phyloP scores from a whole-genome alignment of 371 early-diverging fungal species.

The Rhizopus arrhizus region DNA sequence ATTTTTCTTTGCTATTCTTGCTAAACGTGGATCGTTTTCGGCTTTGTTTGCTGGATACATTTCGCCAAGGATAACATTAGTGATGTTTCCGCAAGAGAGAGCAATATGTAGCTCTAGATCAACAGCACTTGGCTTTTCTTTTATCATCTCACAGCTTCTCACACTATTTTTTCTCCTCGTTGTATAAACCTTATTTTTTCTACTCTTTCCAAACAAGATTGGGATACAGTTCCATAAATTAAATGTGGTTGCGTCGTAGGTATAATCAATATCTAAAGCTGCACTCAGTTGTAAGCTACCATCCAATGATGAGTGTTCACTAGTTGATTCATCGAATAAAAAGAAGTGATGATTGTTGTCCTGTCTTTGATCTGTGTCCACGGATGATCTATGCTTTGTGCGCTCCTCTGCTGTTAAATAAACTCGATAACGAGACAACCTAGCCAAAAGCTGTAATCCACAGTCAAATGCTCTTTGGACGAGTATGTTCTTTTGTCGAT shows the following conservation, averaged over 20 bases:
- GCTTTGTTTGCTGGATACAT: constrained; percentile 15
- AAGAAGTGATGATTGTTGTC: constrained; percentile 27
- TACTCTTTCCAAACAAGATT: constrained; percentile 25
- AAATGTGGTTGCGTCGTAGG: constrained; percentile 28
- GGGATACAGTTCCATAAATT: constrained; percentile 42
- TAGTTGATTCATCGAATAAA: constrained; percentile 32
- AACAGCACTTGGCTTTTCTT: constrained; percentile 24
- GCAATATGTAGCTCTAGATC: constrained; percentile 64
- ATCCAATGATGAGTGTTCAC: constrained; percentile 18
- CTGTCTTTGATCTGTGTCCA: constrained; percentile 23
- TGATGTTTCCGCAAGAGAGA: constrained; percentile 58
- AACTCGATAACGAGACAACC: constrained; percentile 60
- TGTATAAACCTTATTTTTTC: constrained; percentile 30
- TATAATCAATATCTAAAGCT: constrained; percentile 9
- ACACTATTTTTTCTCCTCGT: constrained; percentile 15
- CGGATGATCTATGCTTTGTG: constrained; percentile 44
- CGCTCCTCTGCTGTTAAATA: constrained; percentile 63
- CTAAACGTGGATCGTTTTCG: constrained; percentile 9
- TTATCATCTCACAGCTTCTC: constrained; percentile 17
- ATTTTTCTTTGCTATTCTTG: background rate
- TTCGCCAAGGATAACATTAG: constrained; percentile 60
- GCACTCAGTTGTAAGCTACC: constrained; percentile 18
- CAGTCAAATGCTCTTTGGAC: constrained; percentile 60
- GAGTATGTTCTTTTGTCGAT: constrained; percentile 41
- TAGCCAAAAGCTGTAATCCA: constrained; percentile 53